These are phyloP conservation scores for Ramularia endophylla DNA, from an alignment of 2,329 filamentous ascomycete genomes.

Conservation along the genomic window DNA sequence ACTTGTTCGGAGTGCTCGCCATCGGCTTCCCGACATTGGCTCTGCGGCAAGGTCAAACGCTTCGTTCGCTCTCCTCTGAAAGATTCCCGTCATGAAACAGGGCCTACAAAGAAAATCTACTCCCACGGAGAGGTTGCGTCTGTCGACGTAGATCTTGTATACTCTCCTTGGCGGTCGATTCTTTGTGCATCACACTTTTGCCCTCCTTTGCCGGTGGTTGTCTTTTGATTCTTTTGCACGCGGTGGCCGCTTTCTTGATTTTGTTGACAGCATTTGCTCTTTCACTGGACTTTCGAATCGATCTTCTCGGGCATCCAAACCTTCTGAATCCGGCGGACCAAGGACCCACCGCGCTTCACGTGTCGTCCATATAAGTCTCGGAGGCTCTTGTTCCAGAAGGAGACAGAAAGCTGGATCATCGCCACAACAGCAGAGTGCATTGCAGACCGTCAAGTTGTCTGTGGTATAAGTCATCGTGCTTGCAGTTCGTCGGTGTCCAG, in stretches of 20 bases:
- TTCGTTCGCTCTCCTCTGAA: constrained; percentile 9
- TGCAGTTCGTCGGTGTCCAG: not conserved
- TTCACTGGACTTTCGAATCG: not conserved
- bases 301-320: too few relatives aligned
- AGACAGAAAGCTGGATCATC: too few relatives aligned
- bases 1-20: constrained; percentile 12
- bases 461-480: not conserved
- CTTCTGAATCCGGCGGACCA: too few relatives aligned
- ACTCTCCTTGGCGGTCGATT: constrained; percentile 15
- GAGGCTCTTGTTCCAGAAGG: too few relatives aligned
- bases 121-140: constrained; percentile 7
- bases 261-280: constrained; percentile 9
- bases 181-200: constrained; percentile 14
- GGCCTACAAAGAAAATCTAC: constrained; percentile 13
- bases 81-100: constrained; percentile 15
- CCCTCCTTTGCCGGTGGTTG: constrained; percentile 15
- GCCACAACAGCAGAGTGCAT: too few relatives aligned
- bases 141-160: constrained; percentile 8
- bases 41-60: constrained; percentile 18
- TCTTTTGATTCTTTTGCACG: constrained; percentile 12
- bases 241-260: constrained; percentile 10
- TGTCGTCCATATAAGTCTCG: too few relatives aligned
- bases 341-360: too few relatives aligned
- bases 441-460: not conserved
- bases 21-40: constrained; percentile 14